phyloP scores from a whole-genome alignment of 306 rosid species.

The Malus sylvestris region DNA sequence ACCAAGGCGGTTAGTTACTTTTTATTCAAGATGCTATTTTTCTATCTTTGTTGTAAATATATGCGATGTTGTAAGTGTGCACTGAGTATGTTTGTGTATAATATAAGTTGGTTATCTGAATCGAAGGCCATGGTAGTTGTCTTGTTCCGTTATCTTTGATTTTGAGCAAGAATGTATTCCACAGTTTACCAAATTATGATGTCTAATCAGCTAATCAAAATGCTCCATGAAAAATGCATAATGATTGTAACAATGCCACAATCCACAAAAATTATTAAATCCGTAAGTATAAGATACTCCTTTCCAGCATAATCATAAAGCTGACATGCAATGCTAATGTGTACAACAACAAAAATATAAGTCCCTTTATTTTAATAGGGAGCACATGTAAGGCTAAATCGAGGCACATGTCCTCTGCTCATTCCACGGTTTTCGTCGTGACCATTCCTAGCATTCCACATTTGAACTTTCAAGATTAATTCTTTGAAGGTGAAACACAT shows the following conservation, averaged over 20 bases:
- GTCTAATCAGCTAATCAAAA: slow-evolving; percentile 15
- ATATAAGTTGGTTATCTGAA: not conserved
- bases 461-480: not conserved
- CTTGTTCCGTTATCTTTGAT: not conserved
- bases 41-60: not conserved
- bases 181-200: slow-evolving; percentile 5
- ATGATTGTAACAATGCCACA: slow-evolving; percentile 12
- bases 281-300: not conserved
- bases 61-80: slow-evolving; percentile 3
- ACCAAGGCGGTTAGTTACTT: slow-evolving; percentile 98
- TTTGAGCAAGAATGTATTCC: not conserved
- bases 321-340: not conserved
- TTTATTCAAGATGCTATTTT: slow-evolving; percentile 34
- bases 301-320: not conserved
- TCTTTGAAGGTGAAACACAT: not conserved
- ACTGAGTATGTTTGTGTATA: not conserved
- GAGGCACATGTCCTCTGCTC: not conserved
- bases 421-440: not conserved
- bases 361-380: not conserved
- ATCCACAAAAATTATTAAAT: slow-evolving; percentile 5
- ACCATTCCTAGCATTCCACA: not conserved
- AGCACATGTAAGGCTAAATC: not conserved
- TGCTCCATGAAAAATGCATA: slow-evolving; percentile 15
- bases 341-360: not conserved
- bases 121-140: not conserved